Conservation (phyloP, 495 filamentous ascomycete species). For the Tuber borchii region DNA sequence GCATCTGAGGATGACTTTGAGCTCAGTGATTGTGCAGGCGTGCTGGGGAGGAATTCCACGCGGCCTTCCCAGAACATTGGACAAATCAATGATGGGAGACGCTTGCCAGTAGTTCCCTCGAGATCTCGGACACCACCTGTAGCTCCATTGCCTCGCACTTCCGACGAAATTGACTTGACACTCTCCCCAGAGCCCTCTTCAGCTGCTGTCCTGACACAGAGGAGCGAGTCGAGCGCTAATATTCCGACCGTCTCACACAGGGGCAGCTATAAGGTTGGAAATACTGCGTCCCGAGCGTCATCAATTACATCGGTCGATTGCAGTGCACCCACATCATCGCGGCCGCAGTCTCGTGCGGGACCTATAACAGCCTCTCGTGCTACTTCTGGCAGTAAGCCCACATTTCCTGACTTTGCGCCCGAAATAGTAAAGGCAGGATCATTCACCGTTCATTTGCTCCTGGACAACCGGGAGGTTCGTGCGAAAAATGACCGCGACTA, state of each 20-base stretch:
- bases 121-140: neutral
- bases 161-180: neutral
- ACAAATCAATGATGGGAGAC: neutral
- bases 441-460: conserved; percentile 66
- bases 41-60: neutral
- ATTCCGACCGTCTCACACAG: neutral
- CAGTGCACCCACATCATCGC: neutral
- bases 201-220: neutral
- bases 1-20: neutral
- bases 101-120: neutral
- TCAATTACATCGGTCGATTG: neutral
- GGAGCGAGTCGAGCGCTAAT: neutral
- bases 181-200: neutral
- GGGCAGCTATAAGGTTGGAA: neutral
- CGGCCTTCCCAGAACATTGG: neutral
- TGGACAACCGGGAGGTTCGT: conserved; percentile 73
- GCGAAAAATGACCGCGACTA: conserved; percentile 73
- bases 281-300: neutral
- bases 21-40: neutral
- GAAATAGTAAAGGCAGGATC: conserved; percentile 56
- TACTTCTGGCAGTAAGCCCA: conserved; percentile 16
- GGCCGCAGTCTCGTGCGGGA: conserved; percentile 1
- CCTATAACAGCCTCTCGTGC: neutral
- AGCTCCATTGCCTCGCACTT: neutral
- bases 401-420: conserved; percentile 52